phyloP scores from a whole-genome alignment of 306 rosid species.

The Abrus precatorius region DNA sequence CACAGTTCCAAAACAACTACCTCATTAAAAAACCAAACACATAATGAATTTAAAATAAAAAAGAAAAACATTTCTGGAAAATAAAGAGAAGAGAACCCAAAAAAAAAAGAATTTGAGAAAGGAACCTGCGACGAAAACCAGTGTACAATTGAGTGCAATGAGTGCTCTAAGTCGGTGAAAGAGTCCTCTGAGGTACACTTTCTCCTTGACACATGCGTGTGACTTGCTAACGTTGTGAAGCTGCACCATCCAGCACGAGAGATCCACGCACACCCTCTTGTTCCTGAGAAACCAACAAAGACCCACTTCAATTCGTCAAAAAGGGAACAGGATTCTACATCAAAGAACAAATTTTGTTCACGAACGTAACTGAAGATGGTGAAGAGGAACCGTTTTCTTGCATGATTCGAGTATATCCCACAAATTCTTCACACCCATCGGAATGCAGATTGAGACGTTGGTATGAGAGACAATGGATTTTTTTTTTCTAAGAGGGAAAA shows the following conservation, averaged over 20 bases:
- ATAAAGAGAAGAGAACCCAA: background rate
- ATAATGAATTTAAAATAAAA: background rate
- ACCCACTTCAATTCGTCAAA: conserved; percentile 17
- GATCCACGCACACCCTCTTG: conserved; percentile 84
- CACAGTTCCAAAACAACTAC: conserved; percentile 23
- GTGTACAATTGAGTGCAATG: conserved; percentile 76
- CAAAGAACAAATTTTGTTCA: conserved; percentile 1
- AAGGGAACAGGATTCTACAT: background rate
- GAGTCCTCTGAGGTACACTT: conserved; percentile 70
- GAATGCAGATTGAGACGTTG: conserved; percentile 40
- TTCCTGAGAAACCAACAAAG: conserved; percentile 64
- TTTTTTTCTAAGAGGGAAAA: conserved; percentile 26
- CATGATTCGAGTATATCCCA: conserved; percentile 90
- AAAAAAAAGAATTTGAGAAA: background rate
- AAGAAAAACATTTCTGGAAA: background rate
- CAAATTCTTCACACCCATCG: conserved; percentile 81
- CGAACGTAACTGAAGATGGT: conserved; percentile 65
- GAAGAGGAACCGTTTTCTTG: conserved; percentile 88
- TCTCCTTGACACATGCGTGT: conserved; percentile 60
- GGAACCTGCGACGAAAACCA: conserved; percentile 75
- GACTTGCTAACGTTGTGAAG: conserved; percentile 75
- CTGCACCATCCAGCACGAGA: conserved; percentile 90
- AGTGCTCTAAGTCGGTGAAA: conserved; percentile 88
- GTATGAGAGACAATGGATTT: conserved; percentile 5
- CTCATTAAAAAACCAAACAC: background rate